Conservation (phyloP, 352 stramenopile species). For the Phytophthora pluvialis region DNA sequence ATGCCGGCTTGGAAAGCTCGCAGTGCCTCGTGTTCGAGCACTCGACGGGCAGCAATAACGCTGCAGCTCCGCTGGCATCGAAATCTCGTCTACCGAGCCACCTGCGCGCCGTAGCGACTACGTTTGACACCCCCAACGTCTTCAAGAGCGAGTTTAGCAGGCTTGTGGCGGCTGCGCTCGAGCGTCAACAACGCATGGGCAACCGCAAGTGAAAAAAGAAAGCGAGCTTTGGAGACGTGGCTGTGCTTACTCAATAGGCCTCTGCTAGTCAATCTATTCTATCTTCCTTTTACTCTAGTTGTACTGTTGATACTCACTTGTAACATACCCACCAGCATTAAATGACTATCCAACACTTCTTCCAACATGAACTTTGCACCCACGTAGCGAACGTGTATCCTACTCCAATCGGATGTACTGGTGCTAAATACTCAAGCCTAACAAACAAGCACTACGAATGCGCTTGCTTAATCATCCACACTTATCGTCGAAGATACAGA, state of each 20-base stretch:
- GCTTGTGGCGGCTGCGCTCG: conserved; percentile 50
- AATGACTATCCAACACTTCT: no score
- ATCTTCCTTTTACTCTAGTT: no score
- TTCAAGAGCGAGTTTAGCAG: conserved; percentile 78
- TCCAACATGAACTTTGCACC: no score
- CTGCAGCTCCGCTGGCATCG: conserved; percentile 22
- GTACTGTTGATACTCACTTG: no score
- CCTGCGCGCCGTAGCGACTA: conserved; percentile 54
- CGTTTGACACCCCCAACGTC: conserved; percentile 68
- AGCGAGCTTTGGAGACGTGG: background rate
- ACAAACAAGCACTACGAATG: no score
- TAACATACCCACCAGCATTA: no score
- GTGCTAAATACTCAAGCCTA: no score
- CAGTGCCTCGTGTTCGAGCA: conserved; percentile 88
- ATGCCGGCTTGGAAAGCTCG: conserved; percentile 56
- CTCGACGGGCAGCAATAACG: conserved; percentile 45
- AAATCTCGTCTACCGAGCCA: conserved; percentile 56
- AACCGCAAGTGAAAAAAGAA: conserved; percentile 34
- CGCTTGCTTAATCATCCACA: no score
- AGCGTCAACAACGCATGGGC: conserved; percentile 40
- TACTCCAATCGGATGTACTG: no score
- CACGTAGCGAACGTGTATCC: no score
- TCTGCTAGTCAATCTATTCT: no score
- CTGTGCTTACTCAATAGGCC: background rate
- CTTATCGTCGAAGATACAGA: no score